Evolutionary conservation across 192 early-diverging fungal genomes (phyloP).

Genomic region (Coemansia sp.): DNA sequence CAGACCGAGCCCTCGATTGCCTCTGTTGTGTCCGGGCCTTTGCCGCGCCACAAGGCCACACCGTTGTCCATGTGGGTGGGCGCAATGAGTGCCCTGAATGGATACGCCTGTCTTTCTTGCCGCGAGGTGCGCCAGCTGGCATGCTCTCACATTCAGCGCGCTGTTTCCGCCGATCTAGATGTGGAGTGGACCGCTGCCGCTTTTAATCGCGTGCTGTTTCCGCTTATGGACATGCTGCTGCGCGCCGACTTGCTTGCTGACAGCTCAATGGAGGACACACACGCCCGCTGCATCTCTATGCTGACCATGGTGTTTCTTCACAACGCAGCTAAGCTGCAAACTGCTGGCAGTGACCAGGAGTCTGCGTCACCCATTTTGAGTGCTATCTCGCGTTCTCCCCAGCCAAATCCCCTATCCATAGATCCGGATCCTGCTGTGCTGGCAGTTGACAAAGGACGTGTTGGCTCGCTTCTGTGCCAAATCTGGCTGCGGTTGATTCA

Average conservation of each 20-base stretch:
- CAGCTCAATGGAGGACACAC: constrained; percentile 51
- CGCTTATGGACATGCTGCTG: constrained; percentile 80
- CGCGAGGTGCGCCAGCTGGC: constrained; percentile 81
- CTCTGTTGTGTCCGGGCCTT: constrained; percentile 32
- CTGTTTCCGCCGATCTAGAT: constrained; percentile 59
- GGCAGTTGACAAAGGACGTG: not conserved
- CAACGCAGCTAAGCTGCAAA: constrained; percentile 27
- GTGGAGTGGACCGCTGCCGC: constrained; percentile 59
- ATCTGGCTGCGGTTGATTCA: constrained; percentile 46
- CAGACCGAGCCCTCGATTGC: constrained; percentile 37
- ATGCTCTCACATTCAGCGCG: constrained; percentile 77
- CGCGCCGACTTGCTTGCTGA: constrained; percentile 69
- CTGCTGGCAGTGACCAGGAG: not conserved
- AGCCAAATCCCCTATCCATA: not conserved
- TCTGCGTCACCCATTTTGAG: constrained; percentile 5
- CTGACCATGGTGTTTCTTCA: constrained; percentile 52
- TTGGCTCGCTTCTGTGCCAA: constrained; percentile 13
- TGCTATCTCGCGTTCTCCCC: not conserved
- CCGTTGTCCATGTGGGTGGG: constrained; percentile 47
- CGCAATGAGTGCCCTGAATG: constrained; percentile 29
- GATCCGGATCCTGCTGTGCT: not conserved
- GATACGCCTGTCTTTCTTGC: constrained; percentile 43
- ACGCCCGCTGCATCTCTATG: constrained; percentile 52
- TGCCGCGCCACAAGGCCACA: constrained; percentile 30
- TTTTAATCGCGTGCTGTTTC: constrained; percentile 87